Evolutionary conservation across 2,329 filamentous ascomycete genomes (phyloP), one percentile per base, ranked within the genome.

Genomic region (Neofusicoccum cordaticola): DNA sequence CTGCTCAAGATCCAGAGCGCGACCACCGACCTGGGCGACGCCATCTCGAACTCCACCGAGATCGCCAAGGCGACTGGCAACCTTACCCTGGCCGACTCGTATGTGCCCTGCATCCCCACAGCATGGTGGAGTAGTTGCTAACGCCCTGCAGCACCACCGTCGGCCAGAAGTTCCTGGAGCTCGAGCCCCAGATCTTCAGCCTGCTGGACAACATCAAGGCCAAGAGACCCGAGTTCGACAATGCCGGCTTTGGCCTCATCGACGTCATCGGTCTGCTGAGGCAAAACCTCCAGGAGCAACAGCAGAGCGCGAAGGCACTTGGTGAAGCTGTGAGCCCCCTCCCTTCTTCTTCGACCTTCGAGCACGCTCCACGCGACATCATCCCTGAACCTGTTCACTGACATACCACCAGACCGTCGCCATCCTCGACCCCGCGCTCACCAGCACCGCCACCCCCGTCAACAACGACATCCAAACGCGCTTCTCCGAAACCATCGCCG

Each of bases 191-290:
- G 27, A 63, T 63, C 15, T 42, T 52, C n/a, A 53, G 47, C 22
- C 27, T 63, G 22, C 39, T 63, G 19, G 60, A 44, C 47, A 63
- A 63, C 37, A 52, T 63, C 48, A 63, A 47, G 27, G 31, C 44
- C 39, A 63, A 63, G 60, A 13, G 42, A 5, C 48, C 60, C 4
- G 48, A 63, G 11, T 44, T 52, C 12, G 5, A 63, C 12, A 63
- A 53, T 8, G 60, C 60, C 1, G 60, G 60, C 4, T 45, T 63
- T 9, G 60, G 60, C 2, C 60, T 63, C 9, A 34, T 63, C 8
- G 60, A 63, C 22, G 60, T 63, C 11, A 39, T 63, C 5, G 34
- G 37, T 6, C 39, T 63, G n/a, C 48, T 63, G n/a, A 34, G 60
- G 8, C 39, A 37, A 17, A 52, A 63, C 6, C 27, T 63, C 2